Evolutionary conservation across 73 alveolate species (phyloP).

Genomic region (Paramecium sonneborni): DNA sequence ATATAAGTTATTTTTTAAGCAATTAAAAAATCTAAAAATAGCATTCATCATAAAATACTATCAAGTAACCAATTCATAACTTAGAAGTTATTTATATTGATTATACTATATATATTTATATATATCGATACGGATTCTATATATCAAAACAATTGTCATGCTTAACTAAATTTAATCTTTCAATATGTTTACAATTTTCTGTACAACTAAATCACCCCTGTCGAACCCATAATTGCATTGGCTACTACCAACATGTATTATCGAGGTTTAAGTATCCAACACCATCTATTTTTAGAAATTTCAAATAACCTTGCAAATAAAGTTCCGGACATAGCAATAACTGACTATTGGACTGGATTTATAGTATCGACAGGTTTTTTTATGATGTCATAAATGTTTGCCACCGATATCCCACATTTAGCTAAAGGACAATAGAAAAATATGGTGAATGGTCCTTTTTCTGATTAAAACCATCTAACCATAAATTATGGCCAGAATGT

Average conservation of each 20-base stretch:
- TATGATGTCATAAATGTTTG: conserved; percentile 29
- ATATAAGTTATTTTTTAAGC: background rate
- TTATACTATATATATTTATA: background rate
- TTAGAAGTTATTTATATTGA: background rate
- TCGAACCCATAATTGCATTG: background rate
- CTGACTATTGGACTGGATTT: background rate
- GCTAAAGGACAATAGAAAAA: conserved; percentile 39
- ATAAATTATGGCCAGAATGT: conserved; percentile 25
- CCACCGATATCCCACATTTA: background rate
- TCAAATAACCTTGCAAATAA: background rate
- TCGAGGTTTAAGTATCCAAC: conserved; percentile 16
- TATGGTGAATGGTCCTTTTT: conserved; percentile 46
- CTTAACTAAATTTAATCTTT: background rate
- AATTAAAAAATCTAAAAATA: background rate
- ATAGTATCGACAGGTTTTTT: conserved; percentile 12
- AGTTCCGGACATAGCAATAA: background rate
- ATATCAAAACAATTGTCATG: background rate
- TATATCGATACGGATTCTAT: background rate
- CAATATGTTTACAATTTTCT: conserved; percentile 17
- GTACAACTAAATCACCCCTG: background rate
- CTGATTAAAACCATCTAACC: conserved; percentile 3
- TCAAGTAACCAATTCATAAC: background rate
- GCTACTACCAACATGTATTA: background rate
- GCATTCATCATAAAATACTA: background rate
- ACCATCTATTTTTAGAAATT: conserved; percentile 27